Evolutionary conservation across 192 early-diverging fungal genomes (phyloP), one percentile per base, ranked within the genome.

Genomic region (Obelidium mucronatum): DNA sequence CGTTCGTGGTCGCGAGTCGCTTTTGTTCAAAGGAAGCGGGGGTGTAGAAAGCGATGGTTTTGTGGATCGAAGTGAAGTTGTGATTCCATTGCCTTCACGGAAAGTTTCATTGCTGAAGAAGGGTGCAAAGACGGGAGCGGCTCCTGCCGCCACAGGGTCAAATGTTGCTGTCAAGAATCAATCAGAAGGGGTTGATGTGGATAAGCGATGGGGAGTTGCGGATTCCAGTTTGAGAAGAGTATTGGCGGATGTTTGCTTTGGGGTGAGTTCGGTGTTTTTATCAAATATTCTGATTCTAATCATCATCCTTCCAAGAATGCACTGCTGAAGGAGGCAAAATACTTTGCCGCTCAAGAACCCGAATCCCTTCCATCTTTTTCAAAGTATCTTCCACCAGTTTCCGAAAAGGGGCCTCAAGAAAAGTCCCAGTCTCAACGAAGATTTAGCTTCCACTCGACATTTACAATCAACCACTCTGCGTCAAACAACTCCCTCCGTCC

Each of bases 171-270:
- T n/a, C n/a, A n/a, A n/a, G n/a, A 40, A 30, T 24, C 19, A 35
- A 28, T 11, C 62, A 0, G 22, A 39, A 15, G 67, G 36, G 30
- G 70, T 33, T 8, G 26, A 66, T 15, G 44, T 39, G 30, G 51
- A 62, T 1, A 60, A 66, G 30, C 81, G 63, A 39, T 85, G 84
- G 84, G 77, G 77, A 6, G 64, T 76, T 8, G 76, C 76, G 3
- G 81, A 80, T 35, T 24, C 67, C 1, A 69, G 61, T 53, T 61
- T 88, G 28, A 73, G 76, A 34, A n/a, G 85, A 42, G 80, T 85
- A 2, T 37, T 83, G 28, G 84, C 87, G 6, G 87, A 88, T 68
- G 68, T 88, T 11, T 82, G 75, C 31, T 83, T 86, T 78, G 87
- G 86, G 82, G 87, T 86, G 39, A 53, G 73, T 39, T 40, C 24